Base-by-base conservation (phyloP, 129 eudicot species). In the Chrysanthemum makinoi region DNA sequence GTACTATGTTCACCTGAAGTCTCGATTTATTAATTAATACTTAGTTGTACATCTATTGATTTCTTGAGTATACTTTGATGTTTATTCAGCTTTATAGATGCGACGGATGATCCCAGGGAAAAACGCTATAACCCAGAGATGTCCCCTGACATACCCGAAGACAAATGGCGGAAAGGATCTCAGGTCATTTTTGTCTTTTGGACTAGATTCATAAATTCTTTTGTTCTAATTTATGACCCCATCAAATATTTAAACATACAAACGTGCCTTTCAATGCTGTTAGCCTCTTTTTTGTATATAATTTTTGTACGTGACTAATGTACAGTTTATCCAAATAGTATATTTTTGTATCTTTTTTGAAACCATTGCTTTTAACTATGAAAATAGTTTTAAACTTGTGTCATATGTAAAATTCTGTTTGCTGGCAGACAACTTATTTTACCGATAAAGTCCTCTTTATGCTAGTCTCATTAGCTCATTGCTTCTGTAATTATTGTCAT, bases 131-230 rank as follows among this genome's bases (percentile, higher is more conserved):
- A 78, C 69, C 77, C 84, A 18, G 75, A 80, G 50, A 80, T 80
- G 82, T 73, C 76, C 30, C 84, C 87, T 80, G 74, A 80, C 51
- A 80, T 83, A 83, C 75, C 75, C 44, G 75, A 80, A 66, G 80
- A 73, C 64, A 83, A 73, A 77, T 83, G 87, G 87, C 82, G 84
- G 12, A 80, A 80, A 76, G 87, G 84, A 57, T 83, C 87, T 77
- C 82, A 80, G 84, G 84, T 83, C 62, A 73, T 68, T 44, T 75
- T 60, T 16, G 13, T 58, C 55, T 52, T 6, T 65, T 17, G 10
- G n/a, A 46, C 53, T 67, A 28, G 24, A 39, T 47, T 68, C 57
- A 77, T 52, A 14, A 5, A 39, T 39, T 39, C n/a, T 39, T 39
- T 33, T 33, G 43, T 33, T 33, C 7, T 33, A 33, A 4, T 33